These are phyloP conservation scores for Adansonia rubrostipa DNA, from an alignment of 441 rosid genomes.

Conservation along the genomic window DNA sequence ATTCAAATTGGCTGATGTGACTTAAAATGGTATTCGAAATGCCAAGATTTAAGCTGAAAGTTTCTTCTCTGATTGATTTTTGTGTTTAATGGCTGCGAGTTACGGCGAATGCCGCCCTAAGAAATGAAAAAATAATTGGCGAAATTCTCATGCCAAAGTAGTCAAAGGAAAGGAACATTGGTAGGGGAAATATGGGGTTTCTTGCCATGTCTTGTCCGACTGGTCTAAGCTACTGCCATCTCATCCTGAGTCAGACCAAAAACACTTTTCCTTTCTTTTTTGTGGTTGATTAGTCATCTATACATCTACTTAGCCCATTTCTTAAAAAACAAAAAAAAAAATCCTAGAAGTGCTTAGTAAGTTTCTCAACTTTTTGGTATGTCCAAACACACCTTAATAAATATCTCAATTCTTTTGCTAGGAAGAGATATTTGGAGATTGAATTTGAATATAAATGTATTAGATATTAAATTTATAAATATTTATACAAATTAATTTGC, in stretches of 20 bases:
- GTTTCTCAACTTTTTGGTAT: too few relatives aligned
- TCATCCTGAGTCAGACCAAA: constrained; percentile 50
- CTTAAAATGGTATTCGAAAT: too few relatives aligned
- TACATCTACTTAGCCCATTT: constrained; percentile 17
- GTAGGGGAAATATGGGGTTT: constrained; percentile 35
- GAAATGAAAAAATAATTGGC: neutral
- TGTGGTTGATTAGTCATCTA: neutral
- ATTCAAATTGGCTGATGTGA: too few relatives aligned
- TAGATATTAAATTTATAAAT: too few relatives aligned
- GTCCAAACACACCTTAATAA: too few relatives aligned
- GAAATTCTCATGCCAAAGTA: constrained; percentile 13
- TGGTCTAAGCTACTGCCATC: constrained; percentile 33
- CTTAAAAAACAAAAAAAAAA: too few relatives aligned
- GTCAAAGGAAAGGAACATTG: constrained; percentile 14
- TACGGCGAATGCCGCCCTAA: neutral
- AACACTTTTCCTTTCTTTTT: constrained; percentile 32
- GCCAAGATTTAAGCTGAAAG: neutral
- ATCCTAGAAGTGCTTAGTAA: too few relatives aligned
- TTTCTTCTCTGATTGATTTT: neutral
- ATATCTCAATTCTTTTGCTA: too few relatives aligned
- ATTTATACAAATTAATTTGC: neutral
- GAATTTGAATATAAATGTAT: too few relatives aligned
- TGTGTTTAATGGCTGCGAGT: neutral
- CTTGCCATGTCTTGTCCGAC: constrained; percentile 35
- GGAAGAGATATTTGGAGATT: too few relatives aligned